Conservation (phyloP, 805 yeast species). For the Scheffersomyces ergatensis region DNA sequence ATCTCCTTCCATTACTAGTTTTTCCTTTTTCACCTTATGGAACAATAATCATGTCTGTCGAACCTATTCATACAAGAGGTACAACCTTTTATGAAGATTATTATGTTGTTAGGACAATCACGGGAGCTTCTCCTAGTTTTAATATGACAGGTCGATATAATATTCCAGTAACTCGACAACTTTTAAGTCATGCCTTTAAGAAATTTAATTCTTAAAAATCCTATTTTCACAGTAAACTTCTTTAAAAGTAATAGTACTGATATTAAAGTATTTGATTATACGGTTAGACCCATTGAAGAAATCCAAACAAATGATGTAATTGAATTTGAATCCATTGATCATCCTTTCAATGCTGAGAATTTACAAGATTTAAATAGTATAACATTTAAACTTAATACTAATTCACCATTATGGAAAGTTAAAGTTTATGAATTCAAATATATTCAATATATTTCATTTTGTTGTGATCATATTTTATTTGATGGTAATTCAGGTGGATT, state of each 20-base stretch:
- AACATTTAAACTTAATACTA: conserved; percentile 4
- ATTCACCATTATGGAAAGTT: conserved; percentile 21
- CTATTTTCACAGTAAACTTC: conserved; percentile 17
- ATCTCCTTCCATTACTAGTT: too few relatives aligned
- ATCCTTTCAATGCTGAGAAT: conserved; percentile 11
- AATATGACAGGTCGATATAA: conserved; percentile 20
- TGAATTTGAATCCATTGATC: conserved; percentile 1
- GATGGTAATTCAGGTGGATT: conserved; percentile 31
- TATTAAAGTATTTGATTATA: conserved; percentile 8
- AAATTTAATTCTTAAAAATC: conserved; percentile 11
- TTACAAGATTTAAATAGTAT: conserved; percentile 11
- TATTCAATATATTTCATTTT: conserved; percentile 15
- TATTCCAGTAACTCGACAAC: conserved; percentile 5
- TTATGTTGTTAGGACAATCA: background rate
- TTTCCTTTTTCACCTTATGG: too few relatives aligned
- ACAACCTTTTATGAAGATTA: background rate
- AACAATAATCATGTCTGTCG: too few relatives aligned
- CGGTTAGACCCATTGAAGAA: conserved; percentile 11
- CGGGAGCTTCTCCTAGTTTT: conserved; percentile 17
- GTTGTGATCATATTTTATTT: conserved; percentile 25
- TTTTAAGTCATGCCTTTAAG: conserved; percentile 17
- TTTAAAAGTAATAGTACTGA: conserved; percentile 8
- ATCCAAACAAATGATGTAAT: conserved; percentile 22
- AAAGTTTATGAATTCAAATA: conserved; percentile 10
- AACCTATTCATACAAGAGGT: background rate